Evolutionary conservation across 2,329 filamentous ascomycete species (phyloP), one percentile per base, ranked within the genome.

Genomic region (Sporothrix globosa): DNA sequence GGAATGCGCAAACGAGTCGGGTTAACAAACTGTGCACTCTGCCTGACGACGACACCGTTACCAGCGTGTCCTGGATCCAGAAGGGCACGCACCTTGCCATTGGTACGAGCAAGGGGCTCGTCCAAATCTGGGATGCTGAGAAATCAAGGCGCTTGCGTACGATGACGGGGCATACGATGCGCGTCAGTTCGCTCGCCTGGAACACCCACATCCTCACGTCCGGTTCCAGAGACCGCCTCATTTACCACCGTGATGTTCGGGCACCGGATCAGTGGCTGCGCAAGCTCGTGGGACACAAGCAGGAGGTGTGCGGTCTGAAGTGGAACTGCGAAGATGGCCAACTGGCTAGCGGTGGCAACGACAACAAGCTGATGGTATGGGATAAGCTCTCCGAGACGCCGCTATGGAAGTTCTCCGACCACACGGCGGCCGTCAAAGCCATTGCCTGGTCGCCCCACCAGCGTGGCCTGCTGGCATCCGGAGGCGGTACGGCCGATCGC

Each of bases 291-390:
- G 96, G 96, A 9, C 96, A 99, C 80, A 99, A 98, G 80, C 96
- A 99, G 81, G 96, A 99, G 81, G 93, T 99, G 14, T 99, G 96
- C 78, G 96, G 96, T 10, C 82, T 99, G 67, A 94, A 94, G 76
- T 99, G 96, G 96, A 99, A 99, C 76, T 92, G 92, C 70, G 94
- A 98, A 75, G 95, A 97, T 76, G 92, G 93, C 5, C 96, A 99
- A 79, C 86, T 99, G 34, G 96, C 96, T 14, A 97, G 92, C 69
- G 96, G 96, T 66, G 96, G 96, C 6, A 99, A 99, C 80, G 96
- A 99, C 82, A 99, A 99, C 82, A 98, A 98, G 79, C 85, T 99
- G 60, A 96, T 98, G 87, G 93, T 99, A 30, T 99, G 96, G 96
- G 96, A 99, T 77, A 96, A 96, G 78, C 86, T 97, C 71, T 92